Percentiles rank a stretch among this genome's conserved stretches.
Conservation (phyloP, 2,329 filamentous ascomycete genomes). For the Colletotrichum horii region DNA sequence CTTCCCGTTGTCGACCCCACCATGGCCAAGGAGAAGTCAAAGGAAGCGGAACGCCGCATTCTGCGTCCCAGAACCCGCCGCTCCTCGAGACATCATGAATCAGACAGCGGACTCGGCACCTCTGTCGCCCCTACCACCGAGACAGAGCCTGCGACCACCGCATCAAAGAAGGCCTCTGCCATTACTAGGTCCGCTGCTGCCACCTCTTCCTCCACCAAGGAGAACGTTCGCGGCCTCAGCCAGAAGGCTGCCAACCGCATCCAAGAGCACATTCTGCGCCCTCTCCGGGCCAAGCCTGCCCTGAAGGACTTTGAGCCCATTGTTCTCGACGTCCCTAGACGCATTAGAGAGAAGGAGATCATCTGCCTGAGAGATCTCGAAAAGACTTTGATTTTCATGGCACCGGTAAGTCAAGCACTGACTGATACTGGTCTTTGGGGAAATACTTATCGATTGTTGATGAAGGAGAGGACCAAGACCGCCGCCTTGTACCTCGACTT, state of each 20-base stretch:
- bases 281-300: conserved; percentile 74
- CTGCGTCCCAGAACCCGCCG: conserved; percentile 61
- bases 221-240: conserved; percentile 67
- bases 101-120: conserved; percentile 87
- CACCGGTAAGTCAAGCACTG: conserved; percentile 81
- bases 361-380: conserved; percentile 92
- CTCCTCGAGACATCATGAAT: conserved; percentile 70
- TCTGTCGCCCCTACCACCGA: conserved; percentile 71
- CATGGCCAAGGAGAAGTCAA: conserved; percentile 44
- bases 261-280: conserved; percentile 77
- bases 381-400: conserved; percentile 89
- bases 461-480: conserved; percentile 79
- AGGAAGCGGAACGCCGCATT: conserved; percentile 51
- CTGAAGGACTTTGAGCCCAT: conserved; percentile 84
- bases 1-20: conserved; percentile 57
- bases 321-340: conserved; percentile 77
- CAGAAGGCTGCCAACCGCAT: conserved; percentile 77
- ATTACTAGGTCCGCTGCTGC: conserved; percentile 66
- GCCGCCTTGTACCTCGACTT: conserved; percentile 80
- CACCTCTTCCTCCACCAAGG: conserved; percentile 47
- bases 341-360: conserved; percentile 84
- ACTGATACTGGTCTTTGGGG: conserved; percentile 61
- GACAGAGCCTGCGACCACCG: conserved; percentile 47
- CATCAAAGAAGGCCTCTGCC: conserved; percentile 53
- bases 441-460: conserved; percentile 73